Evolutionary conservation across 2,329 filamentous ascomycete species (phyloP), one percentile per base, ranked within the genome.

Genomic region (Hypoxylon sp.): DNA sequence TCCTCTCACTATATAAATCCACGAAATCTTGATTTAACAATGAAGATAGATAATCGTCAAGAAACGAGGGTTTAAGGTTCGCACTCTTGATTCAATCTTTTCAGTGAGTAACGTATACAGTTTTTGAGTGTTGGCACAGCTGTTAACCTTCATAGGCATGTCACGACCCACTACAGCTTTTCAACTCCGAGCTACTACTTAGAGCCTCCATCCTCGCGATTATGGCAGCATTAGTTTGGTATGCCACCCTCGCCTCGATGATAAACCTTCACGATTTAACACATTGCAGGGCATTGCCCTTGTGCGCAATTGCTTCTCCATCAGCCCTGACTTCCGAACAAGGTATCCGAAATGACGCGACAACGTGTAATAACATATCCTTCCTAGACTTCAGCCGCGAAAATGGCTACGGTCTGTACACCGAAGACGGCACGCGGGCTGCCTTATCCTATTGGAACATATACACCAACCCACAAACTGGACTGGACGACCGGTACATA

Each of bases 281-380:
- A 19, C 6, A 1, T 22, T 6, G 6, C 28, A 67, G 60, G 64
- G 41, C 49, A 20, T 44, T 67, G 11, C 64, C 64, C 28, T 37
- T 67, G 5, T 60, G 64, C 22, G 60, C 64, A 2, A 67, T 67
- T 30, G 64, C 64, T 52, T 61, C 59, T 10, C 64, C 64, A 3
- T 64, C 64, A 7, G 64, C 64, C 5, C n/a, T 67, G 20, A 67
- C 54, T 2, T 30, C 44, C 7, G 34, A 17, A 51, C 32, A 53
- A 6, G 64, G 53, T 5, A 32, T 39, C 37, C 41, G 30, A n/a
- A 57, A 34, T 3, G 26, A 39, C 28, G 6, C 32, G 10, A 46
- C 52, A 15, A 64, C 39, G 6, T 67, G 64, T 43, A 17, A 39
- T 4, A 61, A 64, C 22, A 43, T 60, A 13, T 52, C 64, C n/a